A percentile compares a stretch with the other conserved stretches of the same genome.
Evolutionary conservation across 2,329 filamentous ascomycete species (phyloP).

Genomic region (Botrytis tulipae): DNA sequence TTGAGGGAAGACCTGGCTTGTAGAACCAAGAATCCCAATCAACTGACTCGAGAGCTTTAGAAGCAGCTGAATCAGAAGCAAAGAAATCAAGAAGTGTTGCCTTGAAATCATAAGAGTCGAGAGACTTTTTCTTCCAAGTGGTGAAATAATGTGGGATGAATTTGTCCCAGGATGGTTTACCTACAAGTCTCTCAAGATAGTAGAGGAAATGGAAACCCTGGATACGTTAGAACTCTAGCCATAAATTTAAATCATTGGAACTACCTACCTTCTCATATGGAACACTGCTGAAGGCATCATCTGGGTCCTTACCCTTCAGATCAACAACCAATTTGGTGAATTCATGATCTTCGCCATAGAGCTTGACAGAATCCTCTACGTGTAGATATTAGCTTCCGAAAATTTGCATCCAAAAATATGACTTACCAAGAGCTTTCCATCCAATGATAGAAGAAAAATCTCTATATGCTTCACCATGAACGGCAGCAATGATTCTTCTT

Average conservation of each 20-base stretch:
- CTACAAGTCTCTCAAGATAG: constrained; percentile 81
- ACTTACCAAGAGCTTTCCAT: constrained; percentile 66
- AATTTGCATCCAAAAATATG: background rate
- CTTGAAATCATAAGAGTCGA: constrained; percentile 95
- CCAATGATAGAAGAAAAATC: constrained; percentile 96
- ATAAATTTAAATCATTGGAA: background rate
- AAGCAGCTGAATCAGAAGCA: constrained; percentile 59
- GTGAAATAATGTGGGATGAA: constrained; percentile 96
- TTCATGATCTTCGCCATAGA: constrained; percentile 79
- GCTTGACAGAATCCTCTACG: constrained; percentile 70
- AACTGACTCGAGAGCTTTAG: constrained; percentile 65
- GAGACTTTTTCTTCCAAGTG: constrained; percentile 78
- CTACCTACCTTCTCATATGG: constrained; percentile 77
- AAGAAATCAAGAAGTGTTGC: constrained; percentile 86
- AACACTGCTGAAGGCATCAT: constrained; percentile 89
- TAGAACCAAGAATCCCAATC: constrained; percentile 93
- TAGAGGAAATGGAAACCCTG: constrained; percentile 87
- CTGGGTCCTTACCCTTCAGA: constrained; percentile 87
- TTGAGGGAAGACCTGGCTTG: constrained; percentile 81
- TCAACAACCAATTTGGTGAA: constrained; percentile 90
- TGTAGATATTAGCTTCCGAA: background rate
- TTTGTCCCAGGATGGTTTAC: constrained; percentile 83
- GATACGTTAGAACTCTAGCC: background rate
- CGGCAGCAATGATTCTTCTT: constrained; percentile 71
- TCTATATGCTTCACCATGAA: constrained; percentile 82